phyloP scores from a whole-genome alignment of 2,329 filamentous ascomycete species.

The Ophiocordyceps robertsii region DNA sequence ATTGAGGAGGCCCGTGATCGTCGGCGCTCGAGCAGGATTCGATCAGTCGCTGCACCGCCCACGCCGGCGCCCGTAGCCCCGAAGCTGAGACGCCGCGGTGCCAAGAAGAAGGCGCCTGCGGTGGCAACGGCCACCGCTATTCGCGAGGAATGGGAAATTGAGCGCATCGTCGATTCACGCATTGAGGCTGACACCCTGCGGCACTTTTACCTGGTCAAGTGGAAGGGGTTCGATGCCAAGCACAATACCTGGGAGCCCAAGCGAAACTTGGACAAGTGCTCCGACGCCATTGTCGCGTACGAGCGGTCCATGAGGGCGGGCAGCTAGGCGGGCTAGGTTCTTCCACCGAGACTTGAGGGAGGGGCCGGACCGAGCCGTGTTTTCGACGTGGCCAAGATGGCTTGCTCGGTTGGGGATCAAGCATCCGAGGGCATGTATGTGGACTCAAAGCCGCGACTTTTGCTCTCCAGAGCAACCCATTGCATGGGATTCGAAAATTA shows the following conservation, averaged over 20 bases:
- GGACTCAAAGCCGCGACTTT: too few relatives aligned
- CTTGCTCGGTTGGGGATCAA: too few relatives aligned
- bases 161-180: conserved; percentile 27
- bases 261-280: conserved; percentile 26
- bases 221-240: conserved; percentile 30
- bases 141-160: conserved; percentile 29
- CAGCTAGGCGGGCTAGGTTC: too few relatives aligned
- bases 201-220: conserved; percentile 37
- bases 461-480: too few relatives aligned
- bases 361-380: too few relatives aligned
- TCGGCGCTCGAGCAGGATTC: conserved; percentile 1
- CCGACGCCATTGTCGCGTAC: conserved; percentile 20
- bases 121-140: not conserved
- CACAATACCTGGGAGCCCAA: conserved; percentile 42
- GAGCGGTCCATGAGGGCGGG: conserved; percentile 10
- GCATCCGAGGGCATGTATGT: too few relatives aligned
- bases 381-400: too few relatives aligned
- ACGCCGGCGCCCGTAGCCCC: not conserved
- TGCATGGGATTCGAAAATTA: too few relatives aligned
- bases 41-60: not conserved
- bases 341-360: too few relatives aligned
- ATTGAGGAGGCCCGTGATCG: not conserved
- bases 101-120: not conserved
- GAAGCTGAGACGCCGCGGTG: conserved; percentile 5
- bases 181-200: conserved; percentile 23